phyloP scores from a whole-genome alignment of 2,329 filamentous ascomycete species.

The Colletotrichum australisinense region DNA sequence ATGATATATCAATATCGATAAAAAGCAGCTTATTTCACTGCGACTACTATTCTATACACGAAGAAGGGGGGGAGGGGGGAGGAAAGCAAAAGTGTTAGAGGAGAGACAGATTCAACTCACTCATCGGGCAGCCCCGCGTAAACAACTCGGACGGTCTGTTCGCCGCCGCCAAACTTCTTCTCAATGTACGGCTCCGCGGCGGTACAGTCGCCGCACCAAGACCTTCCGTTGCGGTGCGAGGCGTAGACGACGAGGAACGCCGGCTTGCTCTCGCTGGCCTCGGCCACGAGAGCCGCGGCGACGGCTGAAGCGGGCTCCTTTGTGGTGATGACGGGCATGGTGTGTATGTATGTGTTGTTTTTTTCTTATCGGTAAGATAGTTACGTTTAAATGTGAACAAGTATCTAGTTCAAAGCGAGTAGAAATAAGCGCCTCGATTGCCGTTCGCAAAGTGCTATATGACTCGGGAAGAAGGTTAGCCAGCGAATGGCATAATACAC shows the following conservation, averaged over 20 bases:
- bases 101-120: slow-evolving; percentile 8
- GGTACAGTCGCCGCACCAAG: slow-evolving; percentile 32
- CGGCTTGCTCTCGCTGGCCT: slow-evolving; percentile 29
- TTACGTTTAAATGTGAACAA: not conserved
- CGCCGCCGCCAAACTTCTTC: slow-evolving; percentile 30
- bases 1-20: not conserved
- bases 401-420: not conserved
- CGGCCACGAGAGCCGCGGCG: slow-evolving; percentile 25
- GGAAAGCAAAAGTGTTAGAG: too few species aligned
- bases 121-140: slow-evolving; percentile 33
- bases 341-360: not conserved
- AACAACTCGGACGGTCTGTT: slow-evolving; percentile 23
- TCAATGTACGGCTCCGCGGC: slow-evolving; percentile 34
- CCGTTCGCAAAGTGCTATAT: not conserved
- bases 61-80: not conserved
- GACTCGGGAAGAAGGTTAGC: slow-evolving; percentile 6
- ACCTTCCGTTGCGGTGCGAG: slow-evolving; percentile 29
- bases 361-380: too few species aligned
- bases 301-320: slow-evolving; percentile 26
- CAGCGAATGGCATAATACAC: slow-evolving; percentile 22
- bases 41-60: too few species aligned
- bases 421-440: not conserved
- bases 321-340: slow-evolving; percentile 32
- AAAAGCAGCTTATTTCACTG: too few species aligned
- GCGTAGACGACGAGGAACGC: slow-evolving; percentile 34